Evolutionary conservation across 306 rosid species (phyloP).

Genomic region (Begonia loranthoides): DNA sequence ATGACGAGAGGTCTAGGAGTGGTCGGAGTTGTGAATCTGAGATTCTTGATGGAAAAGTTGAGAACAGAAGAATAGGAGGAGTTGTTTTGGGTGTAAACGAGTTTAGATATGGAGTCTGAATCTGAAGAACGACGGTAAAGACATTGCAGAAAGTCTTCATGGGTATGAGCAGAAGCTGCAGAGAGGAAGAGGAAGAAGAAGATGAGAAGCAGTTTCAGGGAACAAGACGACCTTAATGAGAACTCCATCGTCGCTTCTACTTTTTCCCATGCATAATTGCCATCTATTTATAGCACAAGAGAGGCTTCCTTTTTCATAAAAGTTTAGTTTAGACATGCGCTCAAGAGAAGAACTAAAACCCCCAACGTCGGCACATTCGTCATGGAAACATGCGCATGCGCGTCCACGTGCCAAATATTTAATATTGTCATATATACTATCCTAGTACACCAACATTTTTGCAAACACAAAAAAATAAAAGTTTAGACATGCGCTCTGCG

Average conservation of each 20-base stretch:
- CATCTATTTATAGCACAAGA: slow-evolving; percentile 28
- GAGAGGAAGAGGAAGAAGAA: slow-evolving; percentile 7
- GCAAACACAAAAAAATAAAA: too few species aligned
- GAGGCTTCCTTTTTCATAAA: too few species aligned
- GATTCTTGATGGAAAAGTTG: slow-evolving; percentile 4
- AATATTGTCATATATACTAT: too few species aligned
- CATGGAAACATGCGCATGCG: too few species aligned
- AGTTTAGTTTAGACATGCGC: too few species aligned
- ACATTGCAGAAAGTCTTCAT: slow-evolving; percentile 13
- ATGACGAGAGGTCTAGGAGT: slow-evolving; percentile 8
- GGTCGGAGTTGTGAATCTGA: slow-evolving; percentile 1
- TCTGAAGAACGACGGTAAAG: background rate
- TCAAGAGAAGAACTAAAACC: too few species aligned
- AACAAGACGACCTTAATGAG: too few species aligned
- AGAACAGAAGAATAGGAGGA: slow-evolving; percentile 3
- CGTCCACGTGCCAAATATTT: too few species aligned
- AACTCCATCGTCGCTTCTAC: slow-evolving; percentile 9
- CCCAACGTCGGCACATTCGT: too few species aligned
- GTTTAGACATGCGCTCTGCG: too few species aligned
- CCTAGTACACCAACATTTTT: too few species aligned
- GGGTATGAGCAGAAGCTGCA: slow-evolving; percentile 7
- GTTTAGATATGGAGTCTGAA: slow-evolving; percentile 1
- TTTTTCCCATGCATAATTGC: slow-evolving; percentile 8
- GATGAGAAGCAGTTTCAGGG: background rate
- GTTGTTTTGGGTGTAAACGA: slow-evolving; percentile 3